Conservation (phyloP, 257 asterid genomes). For the Asclepias syriaca region DNA sequence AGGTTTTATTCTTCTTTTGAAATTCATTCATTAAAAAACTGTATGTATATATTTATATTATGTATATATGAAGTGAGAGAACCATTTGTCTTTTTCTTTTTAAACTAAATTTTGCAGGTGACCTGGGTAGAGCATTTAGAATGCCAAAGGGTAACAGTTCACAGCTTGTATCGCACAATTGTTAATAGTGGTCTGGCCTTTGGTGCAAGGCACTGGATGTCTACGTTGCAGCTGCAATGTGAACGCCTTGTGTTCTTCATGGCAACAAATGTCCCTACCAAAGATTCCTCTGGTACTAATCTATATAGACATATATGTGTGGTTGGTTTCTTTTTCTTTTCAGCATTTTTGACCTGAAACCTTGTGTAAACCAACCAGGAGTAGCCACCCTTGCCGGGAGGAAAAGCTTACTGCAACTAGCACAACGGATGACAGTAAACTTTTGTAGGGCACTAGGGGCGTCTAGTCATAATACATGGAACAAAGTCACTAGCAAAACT, state of each 20-base stretch:
- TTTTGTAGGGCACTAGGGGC: conserved; percentile 65
- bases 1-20: neutral
- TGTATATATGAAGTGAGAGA: neutral
- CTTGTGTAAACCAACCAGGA: conserved; percentile 34
- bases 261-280: conserved; percentile 82
- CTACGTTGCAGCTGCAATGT: conserved; percentile 73
- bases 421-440: conserved; percentile 70
- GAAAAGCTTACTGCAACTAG: conserved; percentile 66
- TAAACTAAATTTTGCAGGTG: conserved; percentile 41
- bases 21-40: neutral
- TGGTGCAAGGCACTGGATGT: conserved; percentile 87
- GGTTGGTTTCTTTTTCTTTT: neutral
- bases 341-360: conserved; percentile 5
- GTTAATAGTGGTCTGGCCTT: conserved; percentile 80
- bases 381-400: conserved; percentile 79
- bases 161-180: conserved; percentile 51
- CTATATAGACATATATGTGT: too few species aligned
- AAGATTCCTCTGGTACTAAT: conserved; percentile 61
- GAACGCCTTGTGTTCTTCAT: conserved; percentile 62
- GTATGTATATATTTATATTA: neutral
- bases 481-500: conserved; percentile 44
- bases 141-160: conserved; percentile 52
- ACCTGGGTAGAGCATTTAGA: conserved; percentile 92
- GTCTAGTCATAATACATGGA: conserved; percentile 79
- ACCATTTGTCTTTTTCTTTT: too few species aligned